A percentile compares a stretch with the other conserved stretches of the same genome.
Conservation (phyloP, 2,329 filamentous ascomycete genomes). For the Teratosphaeria zuluensis region DNA sequence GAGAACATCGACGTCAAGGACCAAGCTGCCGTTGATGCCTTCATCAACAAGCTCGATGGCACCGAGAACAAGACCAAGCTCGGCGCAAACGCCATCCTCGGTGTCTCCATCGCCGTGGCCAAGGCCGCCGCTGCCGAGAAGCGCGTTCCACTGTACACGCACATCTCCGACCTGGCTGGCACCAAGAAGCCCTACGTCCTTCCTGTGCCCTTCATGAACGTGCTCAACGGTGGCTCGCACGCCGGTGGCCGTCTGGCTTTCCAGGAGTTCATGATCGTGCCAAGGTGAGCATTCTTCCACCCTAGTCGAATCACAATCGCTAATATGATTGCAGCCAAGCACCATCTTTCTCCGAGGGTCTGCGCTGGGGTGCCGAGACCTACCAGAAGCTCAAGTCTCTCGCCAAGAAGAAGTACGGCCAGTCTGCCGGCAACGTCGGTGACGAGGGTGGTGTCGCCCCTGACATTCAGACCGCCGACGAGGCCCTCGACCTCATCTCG, state of each 20-base stretch:
- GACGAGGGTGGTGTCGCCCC: constrained; percentile 99
- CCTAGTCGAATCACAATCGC: constrained; percentile 10
- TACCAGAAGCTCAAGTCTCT: constrained; percentile 96
- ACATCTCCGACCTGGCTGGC: constrained; percentile 45
- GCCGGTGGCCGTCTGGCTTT: constrained; percentile 77
- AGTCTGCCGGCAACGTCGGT: constrained; percentile 96
- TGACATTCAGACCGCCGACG: constrained; percentile 93
- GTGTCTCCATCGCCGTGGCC: constrained; percentile 50
- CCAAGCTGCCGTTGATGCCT: constrained; percentile 44
- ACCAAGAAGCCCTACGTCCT: constrained; percentile 46
- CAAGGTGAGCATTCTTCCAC: constrained; percentile 27
- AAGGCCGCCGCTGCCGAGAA: constrained; percentile 48
- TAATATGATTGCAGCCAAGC: constrained; percentile 50
- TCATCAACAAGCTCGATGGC: constrained; percentile 47
- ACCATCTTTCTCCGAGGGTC: constrained; percentile 85
- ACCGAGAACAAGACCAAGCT: constrained; percentile 50
- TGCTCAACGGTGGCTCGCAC: constrained; percentile 69
- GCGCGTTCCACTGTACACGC: constrained; percentile 48
- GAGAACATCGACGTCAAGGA: constrained; percentile 46
- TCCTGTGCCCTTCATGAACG: constrained; percentile 50
- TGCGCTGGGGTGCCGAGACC: constrained; percentile 93
- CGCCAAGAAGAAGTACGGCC: constrained; percentile 99
- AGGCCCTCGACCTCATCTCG: constrained; percentile 93
- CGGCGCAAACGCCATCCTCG: constrained; percentile 52
- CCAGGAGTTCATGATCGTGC: constrained; percentile 49